Evolutionary conservation across 1,139 yeast species (phyloP), one percentile per base, ranked within the genome.

Genomic region (Debaryomyces singareniensis): DNA sequence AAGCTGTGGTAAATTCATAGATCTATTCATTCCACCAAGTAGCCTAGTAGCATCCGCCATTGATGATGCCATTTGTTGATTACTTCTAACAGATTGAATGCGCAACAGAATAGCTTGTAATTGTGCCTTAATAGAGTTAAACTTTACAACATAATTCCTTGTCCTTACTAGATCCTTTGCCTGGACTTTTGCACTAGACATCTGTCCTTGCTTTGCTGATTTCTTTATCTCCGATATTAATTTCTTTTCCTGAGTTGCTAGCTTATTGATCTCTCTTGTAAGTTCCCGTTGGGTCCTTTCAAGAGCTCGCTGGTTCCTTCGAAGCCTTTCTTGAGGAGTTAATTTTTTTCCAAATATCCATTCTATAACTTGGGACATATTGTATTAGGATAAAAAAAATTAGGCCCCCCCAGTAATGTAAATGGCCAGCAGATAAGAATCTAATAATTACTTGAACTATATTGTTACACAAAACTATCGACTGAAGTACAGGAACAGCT

Each of bases 1-100:
- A 39, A 91, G 62, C 42, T 86, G 95, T 1, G 96, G 96, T 41
- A 91, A 59, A 49, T 91, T 91, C 93, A 89, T 83, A 36, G 78
- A 77, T 47, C 78, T 65, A 55, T 91, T 91, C 95, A 91, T 84
- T 5, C 94, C 80, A 27, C 81, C 78, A 34, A 91, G 64, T 31
- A 91, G 64, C 31, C 79, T 69, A 2, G 98, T 85, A n/a, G 98
- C 98, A 40, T 93, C 96, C 42, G 80, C 71, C 97, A 93, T 89
- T 26, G 95, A 82, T 43, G 73, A 75, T 33, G 95, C 84, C 98
- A 91, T 93, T 55, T 89, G 96, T 50, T 86, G 95, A 47, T 89
- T 87, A 39, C 93, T 79, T 37, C 97, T 69, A 20, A 91, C 95
- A 25, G 96, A 56, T 35, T 91, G 97, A 38, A 91, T 82, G 36